Percentiles rank a stretch among this genome's conserved stretches.
These are phyloP conservation scores for Ogataea chonburiensis DNA, from an alignment of 805 yeast genomes.

Conservation along the genomic window DNA sequence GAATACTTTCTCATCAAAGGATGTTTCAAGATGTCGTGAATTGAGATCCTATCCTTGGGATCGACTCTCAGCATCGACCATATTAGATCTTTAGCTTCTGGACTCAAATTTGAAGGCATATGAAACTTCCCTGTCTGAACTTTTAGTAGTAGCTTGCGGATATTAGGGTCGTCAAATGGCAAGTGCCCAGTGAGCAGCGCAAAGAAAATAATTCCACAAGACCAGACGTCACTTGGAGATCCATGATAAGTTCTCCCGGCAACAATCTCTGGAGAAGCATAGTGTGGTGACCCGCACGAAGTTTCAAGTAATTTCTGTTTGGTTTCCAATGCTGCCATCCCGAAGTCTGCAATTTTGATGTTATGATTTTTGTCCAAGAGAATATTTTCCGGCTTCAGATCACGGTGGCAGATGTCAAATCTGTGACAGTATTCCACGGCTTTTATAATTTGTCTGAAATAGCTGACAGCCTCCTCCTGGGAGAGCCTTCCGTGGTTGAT, in stretches of 20 bases:
- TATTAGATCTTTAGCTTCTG: conserved; percentile 67
- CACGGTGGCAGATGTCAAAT: conserved; percentile 78
- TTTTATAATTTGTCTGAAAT: conserved; percentile 72
- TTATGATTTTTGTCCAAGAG: conserved; percentile 62
- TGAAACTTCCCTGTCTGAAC: conserved; percentile 75
- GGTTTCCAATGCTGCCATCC: conserved; percentile 84
- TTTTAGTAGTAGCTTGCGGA: conserved; percentile 64
- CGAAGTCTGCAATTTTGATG: conserved; percentile 82
- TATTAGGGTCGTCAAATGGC: conserved; percentile 82
- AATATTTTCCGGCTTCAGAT: conserved; percentile 78
- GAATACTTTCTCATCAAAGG: conserved; percentile 55
- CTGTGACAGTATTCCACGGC: conserved; percentile 84
- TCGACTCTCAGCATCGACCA: conserved; percentile 64
- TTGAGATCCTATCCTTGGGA: conserved; percentile 69
- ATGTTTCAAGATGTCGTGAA: conserved; percentile 61
- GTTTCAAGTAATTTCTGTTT: conserved; percentile 71
- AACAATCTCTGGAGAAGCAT: conserved; percentile 86
- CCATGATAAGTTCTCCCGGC: conserved; percentile 78
- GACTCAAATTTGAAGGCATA: conserved; percentile 63
- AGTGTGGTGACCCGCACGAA: conserved; percentile 85
- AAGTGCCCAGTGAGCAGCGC: conserved; percentile 78
- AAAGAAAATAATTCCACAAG: conserved; percentile 80
- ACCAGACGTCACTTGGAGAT: conserved; percentile 84
- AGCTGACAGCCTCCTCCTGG: conserved; percentile 72
- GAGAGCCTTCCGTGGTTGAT: conserved; percentile 69